A percentile compares a stretch with the other conserved stretches of the same genome.
Evolutionary conservation across 805 yeast genomes (phyloP).

Genomic region (Monosporozyma aerobia): DNA sequence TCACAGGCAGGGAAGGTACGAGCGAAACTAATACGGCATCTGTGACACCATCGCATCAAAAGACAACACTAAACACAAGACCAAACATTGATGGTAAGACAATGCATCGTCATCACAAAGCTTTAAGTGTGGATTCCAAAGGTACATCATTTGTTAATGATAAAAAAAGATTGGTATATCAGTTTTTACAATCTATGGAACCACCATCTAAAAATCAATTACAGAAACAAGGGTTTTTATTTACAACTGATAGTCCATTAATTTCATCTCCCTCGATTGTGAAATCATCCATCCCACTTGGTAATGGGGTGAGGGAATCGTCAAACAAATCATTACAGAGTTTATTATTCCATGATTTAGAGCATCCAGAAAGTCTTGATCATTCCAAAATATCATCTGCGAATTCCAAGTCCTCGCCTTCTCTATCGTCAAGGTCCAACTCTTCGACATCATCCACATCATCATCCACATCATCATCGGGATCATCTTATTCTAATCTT

Average conservation of each 20-base stretch:
- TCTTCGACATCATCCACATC: conserved; percentile 2
- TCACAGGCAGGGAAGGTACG: neutral
- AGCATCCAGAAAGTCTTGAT: conserved; percentile 1
- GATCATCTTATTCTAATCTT: conserved; percentile 1
- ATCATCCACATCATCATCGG: conserved; percentile 4
- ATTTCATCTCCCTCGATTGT: neutral
- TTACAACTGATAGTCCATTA: conserved; percentile 1
- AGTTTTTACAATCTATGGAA: conserved; percentile 20
- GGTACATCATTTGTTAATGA: conserved; percentile 9
- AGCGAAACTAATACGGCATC: neutral
- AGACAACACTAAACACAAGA: neutral
- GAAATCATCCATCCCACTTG: neutral
- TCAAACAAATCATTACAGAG: conserved; percentile 17
- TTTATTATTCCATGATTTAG: conserved; percentile 17
- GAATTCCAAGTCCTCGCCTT: neutral
- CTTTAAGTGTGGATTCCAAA: neutral
- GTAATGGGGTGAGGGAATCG: neutral
- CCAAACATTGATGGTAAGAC: neutral
- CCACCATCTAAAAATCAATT: conserved; percentile 10
- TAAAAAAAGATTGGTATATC: conserved; percentile 21
- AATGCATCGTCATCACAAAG: neutral
- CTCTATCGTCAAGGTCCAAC: conserved; percentile 1
- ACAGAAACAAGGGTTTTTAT: conserved; percentile 3
- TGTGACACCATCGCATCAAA: neutral
- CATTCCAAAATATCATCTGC: neutral